Conservation (phyloP, 1,284 basidiomycete species). For the Trametes polyzona region DNA sequence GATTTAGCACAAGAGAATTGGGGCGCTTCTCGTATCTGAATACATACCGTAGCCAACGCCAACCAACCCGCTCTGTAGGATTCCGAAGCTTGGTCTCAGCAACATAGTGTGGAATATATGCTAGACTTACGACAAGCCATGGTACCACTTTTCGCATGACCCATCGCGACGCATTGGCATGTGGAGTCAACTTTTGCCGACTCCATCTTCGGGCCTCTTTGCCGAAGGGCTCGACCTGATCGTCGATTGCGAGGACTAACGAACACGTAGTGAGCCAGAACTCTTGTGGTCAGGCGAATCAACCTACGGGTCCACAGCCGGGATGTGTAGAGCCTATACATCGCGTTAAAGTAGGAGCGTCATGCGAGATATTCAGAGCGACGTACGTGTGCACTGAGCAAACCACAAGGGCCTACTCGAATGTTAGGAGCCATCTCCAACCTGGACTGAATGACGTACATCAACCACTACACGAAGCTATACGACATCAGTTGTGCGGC, state of each 20-base stretch:
- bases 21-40: background rate
- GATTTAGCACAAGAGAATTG: background rate
- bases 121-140: constrained; percentile 18
- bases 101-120: background rate
- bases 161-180: constrained; percentile 13
- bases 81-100: too few relatives aligned
- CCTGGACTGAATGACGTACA: constrained; percentile 11
- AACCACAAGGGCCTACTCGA: constrained; percentile 20
- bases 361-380: background rate
- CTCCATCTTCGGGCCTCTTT: constrained; percentile 24
- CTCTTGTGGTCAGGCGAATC: too few relatives aligned
- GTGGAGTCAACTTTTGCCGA: constrained; percentile 11
- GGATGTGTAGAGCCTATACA: constrained; percentile 23
- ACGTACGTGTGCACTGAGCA: constrained; percentile 27
- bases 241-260: constrained; percentile 22
- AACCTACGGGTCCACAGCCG: constrained; percentile 27
- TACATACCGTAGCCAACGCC: constrained; percentile 24
- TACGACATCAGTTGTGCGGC: background rate
- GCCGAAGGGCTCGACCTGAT: constrained; percentile 20
- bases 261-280: background rate
- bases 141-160: constrained; percentile 18
- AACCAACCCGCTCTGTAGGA: constrained; percentile 14
- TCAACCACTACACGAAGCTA: constrained; percentile 29
- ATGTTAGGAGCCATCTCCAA: background rate
- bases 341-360: background rate